A percentile compares a stretch with the other conserved stretches of the same genome.
Evolutionary conservation across 495 filamentous ascomycete species (phyloP).

Genomic region (Penicillium turbatum): DNA sequence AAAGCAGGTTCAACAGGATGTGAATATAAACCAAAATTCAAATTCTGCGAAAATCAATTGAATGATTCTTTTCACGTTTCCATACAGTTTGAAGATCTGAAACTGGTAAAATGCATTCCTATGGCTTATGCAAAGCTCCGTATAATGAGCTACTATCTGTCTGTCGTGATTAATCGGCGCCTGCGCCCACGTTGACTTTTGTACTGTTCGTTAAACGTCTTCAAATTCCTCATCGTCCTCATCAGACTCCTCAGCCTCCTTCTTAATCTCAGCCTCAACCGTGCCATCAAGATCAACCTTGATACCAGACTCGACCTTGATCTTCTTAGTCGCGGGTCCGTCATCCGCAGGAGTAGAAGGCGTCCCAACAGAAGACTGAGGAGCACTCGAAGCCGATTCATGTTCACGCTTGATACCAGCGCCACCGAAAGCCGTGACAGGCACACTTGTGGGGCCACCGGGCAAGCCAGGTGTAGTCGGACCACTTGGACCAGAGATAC

Average conservation of each 20-base stretch:
- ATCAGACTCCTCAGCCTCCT: constrained; percentile 43
- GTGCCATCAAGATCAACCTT: constrained; percentile 28
- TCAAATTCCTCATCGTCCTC: constrained; percentile 55
- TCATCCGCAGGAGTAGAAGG: constrained; percentile 40
- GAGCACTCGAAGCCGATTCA: constrained; percentile 39
- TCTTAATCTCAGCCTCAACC: constrained; percentile 28
- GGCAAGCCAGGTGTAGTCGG: constrained; percentile 34
- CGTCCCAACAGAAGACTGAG: constrained; percentile 41
- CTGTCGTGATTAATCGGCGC: constrained; percentile 10
- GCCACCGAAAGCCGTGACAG: constrained; percentile 16
- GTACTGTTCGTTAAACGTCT: constrained; percentile 33
- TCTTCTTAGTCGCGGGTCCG: constrained; percentile 40
- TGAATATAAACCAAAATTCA: too few species aligned
- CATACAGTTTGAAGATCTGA: too few species aligned
- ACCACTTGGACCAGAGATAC: constrained; percentile 37
- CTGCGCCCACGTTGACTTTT: constrained; percentile 12
- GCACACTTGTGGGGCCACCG: constrained; percentile 30
- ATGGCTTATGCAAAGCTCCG: neutral
- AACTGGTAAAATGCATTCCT: neutral
- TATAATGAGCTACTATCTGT: neutral
- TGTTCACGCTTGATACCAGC: constrained; percentile 39
- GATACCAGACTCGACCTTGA: constrained; percentile 32
- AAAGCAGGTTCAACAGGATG: too few species aligned
- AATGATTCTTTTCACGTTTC: too few species aligned
- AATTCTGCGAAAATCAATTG: too few species aligned